Base-by-base conservation (phyloP, 345 rosid genomes). In the Melastoma malabathricum region DNA sequence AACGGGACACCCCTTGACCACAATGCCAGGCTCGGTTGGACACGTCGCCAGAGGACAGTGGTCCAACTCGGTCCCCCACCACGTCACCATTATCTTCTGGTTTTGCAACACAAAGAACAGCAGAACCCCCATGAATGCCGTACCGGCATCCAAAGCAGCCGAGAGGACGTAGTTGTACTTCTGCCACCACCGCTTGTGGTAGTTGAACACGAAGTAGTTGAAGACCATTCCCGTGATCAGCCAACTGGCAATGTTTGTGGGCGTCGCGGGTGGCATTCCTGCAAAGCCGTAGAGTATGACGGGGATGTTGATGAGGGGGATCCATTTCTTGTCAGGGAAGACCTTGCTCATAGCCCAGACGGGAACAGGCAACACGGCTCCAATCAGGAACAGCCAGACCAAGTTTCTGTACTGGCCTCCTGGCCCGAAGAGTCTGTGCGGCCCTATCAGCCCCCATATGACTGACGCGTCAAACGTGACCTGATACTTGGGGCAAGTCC, bases 211-310 rank as follows among this genome's bases (percentile, higher is more conserved):
- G 43, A 93, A 88, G 69, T 73, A 88, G 83, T 93, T 93, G 80
- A 93, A 93, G 69, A 93, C 76, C 58, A 69, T 78, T 58, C 97
- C 99, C 0, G 99, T 88, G 59, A 74, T 31, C 10, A 93, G 83
- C 97, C 99, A 93, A 72, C 97, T 93, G 0, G 97, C 97, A 1
- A 93, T 93, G 73, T 93, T 93, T 22, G 99, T 88, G 16, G 99
- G 99, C 56, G 99, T 93, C 13, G 99, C 99, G 0, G 99, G 99
- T 46, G 99, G 99, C 97, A 92, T 82, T 66, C 98, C 98, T 0
- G 98, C 98, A 47, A 92, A 92, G 0, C 98, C 98, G 10, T 88
- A 88, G 6, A 97, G 81, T 72, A 88, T 84, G 56, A 92, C 98
- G 0, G 98, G 98, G 15, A 88, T 79, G 83, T 93, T 88, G 57